These are phyloP conservation scores for Starmerella apis DNA, from an alignment of 805 yeast genomes.

Conservation along the genomic window DNA sequence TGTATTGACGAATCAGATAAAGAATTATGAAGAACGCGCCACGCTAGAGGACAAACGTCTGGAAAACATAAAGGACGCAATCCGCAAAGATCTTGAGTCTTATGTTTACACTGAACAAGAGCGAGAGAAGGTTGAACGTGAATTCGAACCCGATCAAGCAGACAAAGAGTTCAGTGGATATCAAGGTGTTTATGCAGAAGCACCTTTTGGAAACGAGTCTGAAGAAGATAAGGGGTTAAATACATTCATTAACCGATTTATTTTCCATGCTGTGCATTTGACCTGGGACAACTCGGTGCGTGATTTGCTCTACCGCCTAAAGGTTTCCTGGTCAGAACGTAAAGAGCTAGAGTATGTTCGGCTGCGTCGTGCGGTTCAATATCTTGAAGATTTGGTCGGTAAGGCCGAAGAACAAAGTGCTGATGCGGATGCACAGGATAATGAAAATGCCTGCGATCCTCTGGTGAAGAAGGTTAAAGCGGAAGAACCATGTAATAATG, in stretches of 20 bases:
- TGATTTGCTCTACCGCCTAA: conserved; percentile 51
- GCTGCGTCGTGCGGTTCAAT: conserved; percentile 41
- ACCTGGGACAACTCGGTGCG: conserved; percentile 70
- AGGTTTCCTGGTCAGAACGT: conserved; percentile 41
- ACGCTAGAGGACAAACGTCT: conserved; percentile 18
- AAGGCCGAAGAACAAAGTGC: conserved; percentile 28
- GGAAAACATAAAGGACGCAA: background rate
- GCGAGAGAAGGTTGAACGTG: background rate
- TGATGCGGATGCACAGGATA: background rate
- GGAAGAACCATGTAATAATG: background rate
- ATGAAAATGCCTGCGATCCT: conserved; percentile 3
- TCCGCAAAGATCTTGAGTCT: background rate
- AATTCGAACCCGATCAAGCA: background rate
- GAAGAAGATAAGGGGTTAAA: background rate
- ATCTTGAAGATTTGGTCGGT: conserved; percentile 42
- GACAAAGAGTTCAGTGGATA: background rate
- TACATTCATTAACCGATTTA: conserved; percentile 56
- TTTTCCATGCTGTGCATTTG: conserved; percentile 59
- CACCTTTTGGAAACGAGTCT: background rate
- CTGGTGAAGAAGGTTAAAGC: background rate
- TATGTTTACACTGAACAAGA: background rate
- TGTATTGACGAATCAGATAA: conserved; percentile 11
- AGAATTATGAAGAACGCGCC: conserved; percentile 17
- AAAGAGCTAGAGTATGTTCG: conserved; percentile 38
- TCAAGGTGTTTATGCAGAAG: background rate